Percentiles rank a stretch among this genome's conserved stretches.
phyloP scores from a whole-genome alignment of 2,329 filamentous ascomycete species.

The Alternaria dauci region DNA sequence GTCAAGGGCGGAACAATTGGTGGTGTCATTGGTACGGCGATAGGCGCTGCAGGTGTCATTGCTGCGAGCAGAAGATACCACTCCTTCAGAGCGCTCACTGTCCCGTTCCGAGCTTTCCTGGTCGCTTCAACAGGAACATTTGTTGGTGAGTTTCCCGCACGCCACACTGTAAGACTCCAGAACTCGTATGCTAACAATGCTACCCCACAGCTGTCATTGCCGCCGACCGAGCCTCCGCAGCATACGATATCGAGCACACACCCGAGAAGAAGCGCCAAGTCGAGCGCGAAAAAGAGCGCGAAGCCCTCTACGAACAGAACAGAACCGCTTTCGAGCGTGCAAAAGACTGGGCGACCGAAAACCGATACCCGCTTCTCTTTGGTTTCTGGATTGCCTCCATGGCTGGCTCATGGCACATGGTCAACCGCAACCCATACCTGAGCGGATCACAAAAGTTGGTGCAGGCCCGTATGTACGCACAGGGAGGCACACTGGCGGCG shows the following conservation, averaged over 20 bases:
- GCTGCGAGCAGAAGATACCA: conserved; percentile 74
- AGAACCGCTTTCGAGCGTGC: conserved; percentile 68
- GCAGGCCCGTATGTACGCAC: conserved; percentile 92
- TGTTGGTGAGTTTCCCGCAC: conserved; percentile 60
- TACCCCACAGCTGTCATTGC: conserved; percentile 72
- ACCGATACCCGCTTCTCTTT: conserved; percentile 88
- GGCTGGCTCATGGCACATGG: conserved; percentile 75
- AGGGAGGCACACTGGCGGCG: conserved; percentile 85
- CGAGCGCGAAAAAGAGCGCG: conserved; percentile 39
- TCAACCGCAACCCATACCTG: conserved; percentile 79
- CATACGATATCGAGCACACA: conserved; percentile 75
- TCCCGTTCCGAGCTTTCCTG: conserved; percentile 92
- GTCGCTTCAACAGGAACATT: conserved; percentile 84
- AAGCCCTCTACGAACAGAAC: conserved; percentile 57
- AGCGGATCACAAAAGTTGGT: conserved; percentile 85
- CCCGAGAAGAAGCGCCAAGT: conserved; percentile 54
- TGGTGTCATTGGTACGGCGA: conserved; percentile 70
- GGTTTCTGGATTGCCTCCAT: conserved; percentile 83
- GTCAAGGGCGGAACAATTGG: conserved; percentile 81
- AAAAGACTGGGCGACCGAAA: conserved; percentile 76
- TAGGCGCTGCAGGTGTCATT: conserved; percentile 74
- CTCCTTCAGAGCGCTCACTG: conserved; percentile 79
- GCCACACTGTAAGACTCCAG: background rate
- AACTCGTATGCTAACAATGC: conserved; percentile 20
- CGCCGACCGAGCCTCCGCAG: conserved; percentile 77